Evolutionary conservation across 2,329 filamentous ascomycete species (phyloP), one percentile per base, ranked within the genome.

Genomic region (Talaromyces sp.): DNA sequence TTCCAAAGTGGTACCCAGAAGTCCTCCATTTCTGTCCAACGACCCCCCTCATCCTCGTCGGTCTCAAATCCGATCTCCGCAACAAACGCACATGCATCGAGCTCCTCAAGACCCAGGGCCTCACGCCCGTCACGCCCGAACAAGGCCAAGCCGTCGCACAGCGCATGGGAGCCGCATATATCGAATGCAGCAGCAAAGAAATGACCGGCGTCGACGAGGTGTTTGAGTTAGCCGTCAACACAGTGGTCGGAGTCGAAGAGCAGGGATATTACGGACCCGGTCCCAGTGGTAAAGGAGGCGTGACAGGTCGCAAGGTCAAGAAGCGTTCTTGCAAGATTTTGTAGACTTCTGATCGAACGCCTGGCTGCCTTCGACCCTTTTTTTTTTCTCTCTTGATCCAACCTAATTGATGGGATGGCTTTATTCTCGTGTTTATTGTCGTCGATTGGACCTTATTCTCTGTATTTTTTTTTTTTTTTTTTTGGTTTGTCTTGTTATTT

Each of bases 11-110:
- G 95, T 99, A 97, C 73, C 95, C 95, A 65, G 95, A 99, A 82
- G 95, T 99, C 71, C 87, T 98, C 62, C 95, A 99, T 79, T 99
- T 99, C 83, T 98, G 95, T 80, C 95, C 95, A 16, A 96, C 95
- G 72, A 98, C 93, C 1, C 95, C 95, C 25, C 88, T 99, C 67
- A 89, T 99, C 74, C 90, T 99, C 62, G 90, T 97, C 69, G 95
- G 93, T 64, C 88, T 99, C 73, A 99, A 99, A 80, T 97, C 93
- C 25, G 95, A 99, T 78, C 88, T 99, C 65, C 92, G 95, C 71
- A 86, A 89, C 80, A 98, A 98, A 83, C 89, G 91, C 78, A 93
- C 92, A 59, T 98, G 95, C 79, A 96, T 98, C 78, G 95, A 99
- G 75, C 92, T 99, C 76, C 91, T 99, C 79, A 97, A 96, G 81